Evolutionary conservation across 2,329 filamentous ascomycete species (phyloP), one percentile per base, ranked within the genome.

Genomic region (Raffaelea ambrosiae): DNA sequence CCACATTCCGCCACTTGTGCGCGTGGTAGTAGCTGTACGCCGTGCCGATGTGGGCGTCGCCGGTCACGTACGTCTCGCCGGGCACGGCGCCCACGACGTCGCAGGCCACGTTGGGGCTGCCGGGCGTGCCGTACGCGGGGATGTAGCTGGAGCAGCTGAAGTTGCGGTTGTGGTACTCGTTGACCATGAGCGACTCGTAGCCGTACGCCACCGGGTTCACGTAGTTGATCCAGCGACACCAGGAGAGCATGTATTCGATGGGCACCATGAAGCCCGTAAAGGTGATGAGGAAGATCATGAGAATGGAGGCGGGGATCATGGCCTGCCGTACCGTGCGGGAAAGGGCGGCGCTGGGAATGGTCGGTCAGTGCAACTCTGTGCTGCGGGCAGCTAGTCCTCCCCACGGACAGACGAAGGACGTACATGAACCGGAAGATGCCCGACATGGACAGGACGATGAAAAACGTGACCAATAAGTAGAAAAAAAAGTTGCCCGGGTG

Each of bases 161-260:
- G 0, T 77, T 53, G 10, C 82, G 77, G 51, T 70, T 66, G 56
- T 81, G 67, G 59, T 95, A 95, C 62, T 95, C 89, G 63, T 93
- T 94, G 52, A 86, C 75, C 74, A 90, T 83, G 22, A 93, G 71
- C 0, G 81, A 71, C 61, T 94, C 88, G 59, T 93, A 94, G 0
- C 79, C 81, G 53, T 93, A 94, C 1, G 77, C 79, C 13, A 93
- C 74, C 2, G 86, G 86, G 51, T 93, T 82, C 38, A 91, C 68
- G 60, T 86, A 90, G 60, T 83, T 84, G 51, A 94, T 78, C 88
- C 88, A 94, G 49, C 80, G 74, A 56, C 84, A 85, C 86, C 88
- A 95, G 1, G 69, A 76, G 8, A 84, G 73, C 84, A 88, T 91
- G 64, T 90, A 79, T 41, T 68, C 63, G 54, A 72, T 72, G 0